phyloP scores from a whole-genome alignment of 176 grass and related monocot species.

The Zoysia pacifica region DNA sequence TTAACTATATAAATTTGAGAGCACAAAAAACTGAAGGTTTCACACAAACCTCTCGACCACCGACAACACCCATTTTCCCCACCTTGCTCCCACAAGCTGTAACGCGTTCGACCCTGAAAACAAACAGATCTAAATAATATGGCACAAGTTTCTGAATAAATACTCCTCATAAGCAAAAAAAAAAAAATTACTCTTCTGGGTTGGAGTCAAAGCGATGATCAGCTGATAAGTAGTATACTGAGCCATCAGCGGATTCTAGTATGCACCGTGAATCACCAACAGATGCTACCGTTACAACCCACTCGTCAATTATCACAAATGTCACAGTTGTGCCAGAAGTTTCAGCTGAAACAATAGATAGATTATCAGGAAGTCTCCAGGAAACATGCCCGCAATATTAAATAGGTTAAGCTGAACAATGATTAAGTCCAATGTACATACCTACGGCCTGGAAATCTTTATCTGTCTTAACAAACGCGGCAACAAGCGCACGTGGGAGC shows the following conservation, averaged over 20 bases:
- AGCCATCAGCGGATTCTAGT: constrained; percentile 85
- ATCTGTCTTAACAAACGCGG: constrained; percentile 94
- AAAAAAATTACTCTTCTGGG: constrained; percentile 70
- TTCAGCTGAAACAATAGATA: constrained; percentile 55
- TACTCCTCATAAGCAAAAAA: neutral
- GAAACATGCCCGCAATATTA: neutral
- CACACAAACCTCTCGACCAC: constrained; percentile 80
- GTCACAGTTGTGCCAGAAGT: constrained; percentile 85
- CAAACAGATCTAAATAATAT: constrained; percentile 37
- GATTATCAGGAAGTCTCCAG: neutral
- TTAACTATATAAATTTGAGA: constrained; percentile 11
- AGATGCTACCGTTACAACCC: constrained; percentile 91
- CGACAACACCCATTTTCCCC: constrained; percentile 79
- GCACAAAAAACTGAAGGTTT: constrained; percentile 2
- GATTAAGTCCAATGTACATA: constrained; percentile 32
- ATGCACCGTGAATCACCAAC: constrained; percentile 92
- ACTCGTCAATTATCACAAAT: constrained; percentile 93
- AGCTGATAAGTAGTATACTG: constrained; percentile 71
- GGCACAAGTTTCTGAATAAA: constrained; percentile 11
- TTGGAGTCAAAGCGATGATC: constrained; percentile 91
- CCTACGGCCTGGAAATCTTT: constrained; percentile 76
- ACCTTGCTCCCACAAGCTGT: constrained; percentile 81
- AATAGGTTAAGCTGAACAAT: constrained; percentile 16
- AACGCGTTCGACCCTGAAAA: constrained; percentile 77
- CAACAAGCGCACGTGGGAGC: constrained; percentile 82